Evolutionary conservation across 2,329 filamentous ascomycete species (phyloP), one percentile per base, ranked within the genome.

Genomic region (Daldinia sp.): DNA sequence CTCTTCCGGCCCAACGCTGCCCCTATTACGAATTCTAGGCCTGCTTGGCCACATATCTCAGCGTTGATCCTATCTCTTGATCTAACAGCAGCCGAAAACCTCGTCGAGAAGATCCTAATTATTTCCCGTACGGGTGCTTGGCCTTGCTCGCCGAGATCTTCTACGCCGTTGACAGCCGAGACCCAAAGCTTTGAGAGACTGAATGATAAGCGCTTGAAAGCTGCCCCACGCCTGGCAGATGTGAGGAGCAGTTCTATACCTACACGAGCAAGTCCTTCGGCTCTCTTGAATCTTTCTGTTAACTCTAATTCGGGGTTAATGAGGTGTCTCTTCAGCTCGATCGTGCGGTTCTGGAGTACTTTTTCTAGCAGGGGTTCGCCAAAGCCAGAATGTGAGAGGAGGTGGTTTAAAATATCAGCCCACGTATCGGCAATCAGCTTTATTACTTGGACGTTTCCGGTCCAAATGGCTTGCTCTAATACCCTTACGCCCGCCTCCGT

Each of bases 111-210:
- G 1, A 47, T 34, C n/a, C 13, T 10, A 7, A 55, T 47, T 4
- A 55, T 19, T 27, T 35, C 29, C 17, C 19, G 6, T n/a, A 48
- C 25, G 3, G 19, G n/a, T 9, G 15, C 19, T 8, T 34, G 29
- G 2, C 52, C 52, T 35, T 47, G 15, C 15, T 55, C 32, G 6
- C 51, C 52, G 10, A 55, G 39, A 6, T 47, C 29, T 15, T 45
- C 52, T 6, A 55, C 52, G 10, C 41, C 39, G 11, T 47, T 47
- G 19, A 55, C 52, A 8, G 52, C 39, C 13, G 27, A 47, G 17
- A 47, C 19, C 52, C 52, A 55, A 17, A 47, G 39, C 19, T 35
- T 47, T 19, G 52, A 25, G 17, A 55, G 37, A 30, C 32, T 17
- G 29, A 55, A 34, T 8, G 51, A 23, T 7, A 45, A 34, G 17